These are phyloP conservation scores for Candida chauliodis DNA, from an alignment of 805 yeast species.

Conservation along the genomic window DNA sequence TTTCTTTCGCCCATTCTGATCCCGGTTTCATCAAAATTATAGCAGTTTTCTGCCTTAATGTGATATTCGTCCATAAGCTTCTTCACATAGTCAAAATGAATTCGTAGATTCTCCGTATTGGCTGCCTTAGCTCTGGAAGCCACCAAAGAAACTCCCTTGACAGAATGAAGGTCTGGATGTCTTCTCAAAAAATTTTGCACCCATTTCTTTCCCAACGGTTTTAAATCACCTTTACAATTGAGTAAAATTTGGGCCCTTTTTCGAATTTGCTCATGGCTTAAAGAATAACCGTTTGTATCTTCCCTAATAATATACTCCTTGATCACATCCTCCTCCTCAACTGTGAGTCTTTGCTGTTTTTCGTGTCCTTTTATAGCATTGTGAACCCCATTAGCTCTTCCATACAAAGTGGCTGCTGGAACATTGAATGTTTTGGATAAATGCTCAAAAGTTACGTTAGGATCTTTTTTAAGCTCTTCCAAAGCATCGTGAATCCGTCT, in stretches of 20 bases:
- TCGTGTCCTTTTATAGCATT: background rate
- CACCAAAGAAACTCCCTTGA: background rate
- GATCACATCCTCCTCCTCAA: background rate
- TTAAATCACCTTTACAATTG: background rate
- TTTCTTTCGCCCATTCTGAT: too few species aligned
- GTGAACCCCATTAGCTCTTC: background rate
- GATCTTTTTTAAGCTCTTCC: background rate
- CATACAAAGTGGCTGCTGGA: background rate
- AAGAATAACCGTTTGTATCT: background rate
- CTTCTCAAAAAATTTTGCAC: background rate
- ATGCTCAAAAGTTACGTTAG: background rate
- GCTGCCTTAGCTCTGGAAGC: background rate
- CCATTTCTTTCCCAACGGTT: conserved; percentile 5
- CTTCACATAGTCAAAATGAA: too few species aligned
- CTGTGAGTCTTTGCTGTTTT: background rate
- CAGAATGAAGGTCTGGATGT: background rate
- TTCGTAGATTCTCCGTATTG: too few species aligned
- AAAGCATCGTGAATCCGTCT: background rate
- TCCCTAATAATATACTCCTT: background rate
- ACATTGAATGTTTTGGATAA: background rate
- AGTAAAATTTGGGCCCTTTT: background rate
- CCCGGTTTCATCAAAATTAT: too few species aligned
- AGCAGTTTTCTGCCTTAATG: too few species aligned
- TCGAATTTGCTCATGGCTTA: background rate
- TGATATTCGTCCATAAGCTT: too few species aligned